These are phyloP conservation scores for Fagopyrum tataricum DNA, from an alignment of 148 eudicot species.

Conservation along the genomic window DNA sequence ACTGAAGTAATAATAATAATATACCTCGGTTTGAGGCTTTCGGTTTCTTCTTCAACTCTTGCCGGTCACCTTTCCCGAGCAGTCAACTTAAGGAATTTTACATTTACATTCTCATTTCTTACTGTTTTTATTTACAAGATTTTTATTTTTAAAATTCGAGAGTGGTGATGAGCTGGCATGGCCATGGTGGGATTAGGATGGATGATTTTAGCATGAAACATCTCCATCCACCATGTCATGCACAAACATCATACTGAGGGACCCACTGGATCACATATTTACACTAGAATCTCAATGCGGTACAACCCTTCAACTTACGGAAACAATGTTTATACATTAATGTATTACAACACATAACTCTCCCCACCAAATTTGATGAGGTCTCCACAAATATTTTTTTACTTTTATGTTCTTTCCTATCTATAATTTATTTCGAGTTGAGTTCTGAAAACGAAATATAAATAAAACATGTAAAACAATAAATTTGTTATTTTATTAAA, in stretches of 20 bases:
- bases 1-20: background rate
- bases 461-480: too few relatives aligned
- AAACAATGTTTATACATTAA: too few relatives aligned
- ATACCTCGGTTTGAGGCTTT: background rate
- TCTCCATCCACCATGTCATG: slow-evolving; percentile 4
- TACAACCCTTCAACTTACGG: too few relatives aligned
- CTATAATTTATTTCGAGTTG: too few relatives aligned
- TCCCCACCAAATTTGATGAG: too few relatives aligned
- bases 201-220: background rate
- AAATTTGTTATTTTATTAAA: too few relatives aligned
- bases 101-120: too few relatives aligned
- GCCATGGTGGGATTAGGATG: background rate
- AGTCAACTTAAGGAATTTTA: background rate
- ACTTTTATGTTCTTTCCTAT: too few relatives aligned
- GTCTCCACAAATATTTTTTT: too few relatives aligned
- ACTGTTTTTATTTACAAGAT: background rate
- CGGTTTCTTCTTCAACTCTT: background rate
- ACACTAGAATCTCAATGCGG: too few relatives aligned
- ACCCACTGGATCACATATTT: background rate
- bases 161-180: slow-evolving; percentile 1
- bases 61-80: slow-evolving; percentile 6
- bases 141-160: background rate
- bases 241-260: background rate
- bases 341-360: too few relatives aligned
- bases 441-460: too few relatives aligned